phyloP scores from a whole-genome alignment of 768 basidiomycete species.

The Boletus rex-veris region DNA sequence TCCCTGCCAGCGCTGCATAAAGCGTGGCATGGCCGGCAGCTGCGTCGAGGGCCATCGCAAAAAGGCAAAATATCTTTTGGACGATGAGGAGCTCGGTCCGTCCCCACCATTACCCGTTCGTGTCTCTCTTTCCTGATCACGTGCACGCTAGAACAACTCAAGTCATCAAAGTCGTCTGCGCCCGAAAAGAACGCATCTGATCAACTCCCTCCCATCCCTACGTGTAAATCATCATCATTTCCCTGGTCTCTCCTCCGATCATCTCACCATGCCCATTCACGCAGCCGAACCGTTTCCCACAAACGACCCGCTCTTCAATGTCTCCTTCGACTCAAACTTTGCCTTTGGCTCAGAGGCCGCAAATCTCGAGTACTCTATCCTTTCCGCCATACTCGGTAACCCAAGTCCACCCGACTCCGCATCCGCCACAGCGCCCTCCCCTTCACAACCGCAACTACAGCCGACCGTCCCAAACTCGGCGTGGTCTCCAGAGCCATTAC shows the following conservation, averaged over 20 bases:
- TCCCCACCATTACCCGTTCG: constrained; percentile 6
- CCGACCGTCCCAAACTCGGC: constrained; percentile 29
- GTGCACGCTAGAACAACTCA: constrained; percentile 38
- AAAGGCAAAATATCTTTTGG: constrained; percentile 95
- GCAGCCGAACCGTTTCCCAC: constrained; percentile 51
- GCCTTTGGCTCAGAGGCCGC: constrained; percentile 87
- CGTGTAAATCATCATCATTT: constrained; percentile 25
- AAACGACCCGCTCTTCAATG: constrained; percentile 56
- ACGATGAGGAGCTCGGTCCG: constrained; percentile 88
- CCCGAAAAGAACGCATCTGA: constrained; percentile 30
- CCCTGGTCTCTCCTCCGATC: neutral
- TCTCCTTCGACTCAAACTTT: constrained; percentile 57
- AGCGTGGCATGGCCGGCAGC: constrained; percentile 83
- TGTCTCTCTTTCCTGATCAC: constrained; percentile 17
- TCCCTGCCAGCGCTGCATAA: constrained; percentile 93
- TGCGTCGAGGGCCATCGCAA: constrained; percentile 96
- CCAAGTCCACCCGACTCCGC: constrained; percentile 48
- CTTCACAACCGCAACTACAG: constrained; percentile 25
- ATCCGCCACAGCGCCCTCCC: constrained; percentile 24
- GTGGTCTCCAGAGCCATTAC: constrained; percentile 37
- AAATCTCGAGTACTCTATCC: constrained; percentile 92
- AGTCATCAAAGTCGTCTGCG: constrained; percentile 29
- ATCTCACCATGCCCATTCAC: constrained; percentile 9
- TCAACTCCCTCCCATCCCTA: constrained; percentile 26
- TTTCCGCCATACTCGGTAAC: constrained; percentile 86